A percentile compares a stretch with the other conserved stretches of the same genome.
Conservation (phyloP, 192 early-diverging fungal species). For the Mortierella claussenii region DNA sequence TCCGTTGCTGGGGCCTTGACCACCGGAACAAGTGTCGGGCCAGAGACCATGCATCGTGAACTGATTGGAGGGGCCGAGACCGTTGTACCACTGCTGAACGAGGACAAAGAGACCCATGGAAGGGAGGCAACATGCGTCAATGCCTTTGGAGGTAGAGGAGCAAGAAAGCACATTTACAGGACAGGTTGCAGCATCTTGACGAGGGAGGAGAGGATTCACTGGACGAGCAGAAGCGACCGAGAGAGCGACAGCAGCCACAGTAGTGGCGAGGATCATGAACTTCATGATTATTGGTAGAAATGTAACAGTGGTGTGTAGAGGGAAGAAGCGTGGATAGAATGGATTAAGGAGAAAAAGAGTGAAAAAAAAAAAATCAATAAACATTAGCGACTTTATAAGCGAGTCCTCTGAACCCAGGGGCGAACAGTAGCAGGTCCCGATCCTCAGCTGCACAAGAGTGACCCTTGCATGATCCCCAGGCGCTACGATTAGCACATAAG, state of each 20-base stretch:
- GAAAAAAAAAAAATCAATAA: too few relatives aligned
- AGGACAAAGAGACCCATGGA: conserved; percentile 62
- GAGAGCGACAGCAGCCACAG: conserved; percentile 20
- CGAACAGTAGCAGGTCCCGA: too few relatives aligned
- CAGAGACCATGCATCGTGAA: conserved; percentile 84
- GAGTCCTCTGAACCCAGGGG: too few relatives aligned
- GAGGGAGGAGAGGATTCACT: background rate
- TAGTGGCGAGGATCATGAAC: conserved; percentile 27
- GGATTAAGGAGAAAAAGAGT: too few relatives aligned
- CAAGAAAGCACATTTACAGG: conserved; percentile 48
- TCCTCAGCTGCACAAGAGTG: too few relatives aligned
- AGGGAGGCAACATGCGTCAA: conserved; percentile 64
- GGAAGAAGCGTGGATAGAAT: background rate
- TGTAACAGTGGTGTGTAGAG: too few relatives aligned
- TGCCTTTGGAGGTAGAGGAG: conserved; percentile 21
- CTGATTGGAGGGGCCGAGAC: conserved; percentile 63
- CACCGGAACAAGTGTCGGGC: conserved; percentile 72
- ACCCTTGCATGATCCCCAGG: too few relatives aligned
- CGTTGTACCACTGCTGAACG: conserved; percentile 68
- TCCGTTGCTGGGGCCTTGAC: conserved; percentile 55
- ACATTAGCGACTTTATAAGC: too few relatives aligned
- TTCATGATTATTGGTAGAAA: conserved; percentile 31
- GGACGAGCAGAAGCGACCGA: conserved; percentile 25
- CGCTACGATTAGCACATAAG: too few relatives aligned
- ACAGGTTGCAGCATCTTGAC: conserved; percentile 12